Evolutionary conservation across 305 asterid species (phyloP), one percentile per base, ranked within the genome.

Genomic region (Plantago lanceolata): DNA sequence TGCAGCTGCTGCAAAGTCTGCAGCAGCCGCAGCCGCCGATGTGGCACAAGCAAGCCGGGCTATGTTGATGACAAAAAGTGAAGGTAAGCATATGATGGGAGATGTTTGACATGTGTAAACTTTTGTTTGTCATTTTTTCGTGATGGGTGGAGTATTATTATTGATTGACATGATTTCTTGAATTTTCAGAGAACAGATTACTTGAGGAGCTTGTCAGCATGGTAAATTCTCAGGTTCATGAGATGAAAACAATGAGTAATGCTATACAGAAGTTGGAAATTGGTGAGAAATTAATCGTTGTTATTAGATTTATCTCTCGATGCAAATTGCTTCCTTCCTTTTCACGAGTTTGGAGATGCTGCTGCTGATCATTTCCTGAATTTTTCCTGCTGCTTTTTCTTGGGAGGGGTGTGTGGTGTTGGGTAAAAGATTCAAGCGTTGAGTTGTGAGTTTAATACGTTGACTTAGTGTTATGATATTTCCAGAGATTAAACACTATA

Each of bases 41-140:
- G 96, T 89, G 6, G 99, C 99, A 31, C 94, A 83, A 48, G 85
- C 90, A 58, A 89, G 92, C 87, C 97, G 83, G 78, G 95, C 88
- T 75, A 83, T 93, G 83, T 68, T 85, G 79, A 54, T 78, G 40
- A 71, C 95, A 37, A 85, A 81, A 76, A 72, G 69, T 24, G 95
- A 89, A 85, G 99, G 99, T 89, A 62, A 64, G 70, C 65, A 69
- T 33, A 50, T 64, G 8, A 21, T 31, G 53, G 51, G 44, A 14
- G 8, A 37, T 31, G 14, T 37, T 19, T 29, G 44, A 59, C 26
- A 53, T 57, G 33, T 57, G 57, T 51, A 50, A 18, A 6, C 21
- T 15, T 19, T 3, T 28, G 60, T 8, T 28, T 28, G 12, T 16
- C 43, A 16, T 26, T 29, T 29, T 3, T 29, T 5, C 33, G 5